Conservation (phyloP, 331 rosid genomes). For the Ulmus americana region DNA sequence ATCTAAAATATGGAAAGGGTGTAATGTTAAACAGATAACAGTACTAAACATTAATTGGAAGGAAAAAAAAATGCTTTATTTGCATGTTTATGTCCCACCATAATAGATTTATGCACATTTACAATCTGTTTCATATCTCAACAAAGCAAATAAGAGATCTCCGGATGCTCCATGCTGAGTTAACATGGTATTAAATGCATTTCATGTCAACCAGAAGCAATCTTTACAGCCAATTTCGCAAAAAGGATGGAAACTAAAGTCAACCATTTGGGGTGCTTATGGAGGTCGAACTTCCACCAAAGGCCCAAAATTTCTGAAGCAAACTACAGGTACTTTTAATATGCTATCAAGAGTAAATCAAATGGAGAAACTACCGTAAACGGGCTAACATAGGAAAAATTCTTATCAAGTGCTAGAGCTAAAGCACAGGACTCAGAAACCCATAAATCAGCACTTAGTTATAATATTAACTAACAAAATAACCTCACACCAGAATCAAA, state of each 20-base stretch:
- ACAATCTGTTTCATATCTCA: background rate
- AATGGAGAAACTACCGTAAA: background rate
- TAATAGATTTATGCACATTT: background rate
- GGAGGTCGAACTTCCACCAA: background rate
- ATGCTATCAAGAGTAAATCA: background rate
- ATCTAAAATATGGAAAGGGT: background rate
- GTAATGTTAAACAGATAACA: background rate
- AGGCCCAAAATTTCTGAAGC: background rate
- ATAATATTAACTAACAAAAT: background rate
- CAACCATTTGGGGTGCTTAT: background rate
- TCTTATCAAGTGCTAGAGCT: background rate
- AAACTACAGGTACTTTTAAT: too few relatives aligned
- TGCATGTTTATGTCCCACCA: background rate
- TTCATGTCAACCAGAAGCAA: background rate
- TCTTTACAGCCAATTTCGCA: background rate
- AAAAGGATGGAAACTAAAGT: background rate
- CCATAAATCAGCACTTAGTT: background rate
- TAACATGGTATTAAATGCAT: background rate
- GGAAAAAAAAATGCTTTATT: background rate
- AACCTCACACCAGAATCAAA: slow-evolving; percentile 1
- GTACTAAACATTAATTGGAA: background rate
- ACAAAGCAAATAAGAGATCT: background rate
- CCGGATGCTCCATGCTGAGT: background rate
- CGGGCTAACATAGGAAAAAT: background rate
- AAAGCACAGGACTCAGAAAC: background rate